Evolutionary conservation across 2,329 filamentous ascomycete species (phyloP).

Genomic region (Didymella sp.): DNA sequence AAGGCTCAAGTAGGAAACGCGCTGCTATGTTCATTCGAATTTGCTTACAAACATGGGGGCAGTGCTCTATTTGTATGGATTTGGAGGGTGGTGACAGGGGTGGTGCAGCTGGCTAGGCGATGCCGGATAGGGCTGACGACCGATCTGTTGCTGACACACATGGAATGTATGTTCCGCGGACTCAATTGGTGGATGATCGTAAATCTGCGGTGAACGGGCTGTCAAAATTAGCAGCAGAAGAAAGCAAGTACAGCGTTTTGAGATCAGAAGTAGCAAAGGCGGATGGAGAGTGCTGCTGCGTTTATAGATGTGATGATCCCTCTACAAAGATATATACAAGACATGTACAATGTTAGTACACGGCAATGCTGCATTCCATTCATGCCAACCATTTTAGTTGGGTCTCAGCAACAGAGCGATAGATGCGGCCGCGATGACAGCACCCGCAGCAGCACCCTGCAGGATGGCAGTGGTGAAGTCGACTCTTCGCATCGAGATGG

Average conservation of each 20-base stretch:
- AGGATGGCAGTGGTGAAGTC: conserved; percentile 56
- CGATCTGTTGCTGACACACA: neutral
- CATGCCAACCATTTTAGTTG: conserved; percentile 18
- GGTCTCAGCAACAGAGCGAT: conserved; percentile 35
- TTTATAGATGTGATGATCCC: neutral
- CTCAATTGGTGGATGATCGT: neutral
- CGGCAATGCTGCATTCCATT: neutral
- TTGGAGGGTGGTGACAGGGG: neutral
- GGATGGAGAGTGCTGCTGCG: neutral
- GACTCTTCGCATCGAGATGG: conserved; percentile 54
- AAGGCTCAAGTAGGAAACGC: neutral
- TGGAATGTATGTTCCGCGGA: neutral
- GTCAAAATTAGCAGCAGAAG: neutral
- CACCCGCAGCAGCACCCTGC: conserved; percentile 55
- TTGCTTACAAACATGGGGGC: neutral
- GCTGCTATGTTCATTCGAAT: neutral
- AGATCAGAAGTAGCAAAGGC: neutral
- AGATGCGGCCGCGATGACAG: conserved; percentile 41
- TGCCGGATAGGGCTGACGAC: neutral
- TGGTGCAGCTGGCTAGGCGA: conserved; percentile 2
- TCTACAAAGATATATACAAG: conserved; percentile 1
- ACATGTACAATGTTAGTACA: conserved; percentile 13
- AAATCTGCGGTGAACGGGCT: neutral
- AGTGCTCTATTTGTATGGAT: neutral
- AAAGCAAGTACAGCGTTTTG: neutral